Conservation (phyloP, 2,329 filamentous ascomycete genomes). For the Coniochaeta ligniaria region DNA sequence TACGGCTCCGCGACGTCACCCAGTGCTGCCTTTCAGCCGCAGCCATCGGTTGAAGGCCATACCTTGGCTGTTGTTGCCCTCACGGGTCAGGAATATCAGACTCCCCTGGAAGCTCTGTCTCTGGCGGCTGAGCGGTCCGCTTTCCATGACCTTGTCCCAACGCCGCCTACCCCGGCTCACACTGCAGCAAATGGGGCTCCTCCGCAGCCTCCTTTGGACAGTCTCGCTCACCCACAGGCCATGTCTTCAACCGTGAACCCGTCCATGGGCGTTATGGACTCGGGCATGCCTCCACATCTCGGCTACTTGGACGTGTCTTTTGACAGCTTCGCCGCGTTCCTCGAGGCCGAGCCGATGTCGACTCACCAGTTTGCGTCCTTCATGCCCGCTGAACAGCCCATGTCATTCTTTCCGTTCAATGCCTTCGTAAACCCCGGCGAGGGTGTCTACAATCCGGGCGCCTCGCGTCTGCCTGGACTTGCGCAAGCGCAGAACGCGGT, state of each 20-base stretch:
- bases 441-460: background rate
- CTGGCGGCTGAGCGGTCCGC: constrained; percentile 3
- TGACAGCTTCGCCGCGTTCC: constrained; percentile 5
- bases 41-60: background rate
- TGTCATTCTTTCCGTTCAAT: constrained; percentile 3
- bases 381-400: background rate
- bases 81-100: background rate
- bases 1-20: background rate
- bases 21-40: background rate
- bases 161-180: background rate
- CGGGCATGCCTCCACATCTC: background rate
- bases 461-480: background rate
- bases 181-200: background rate
- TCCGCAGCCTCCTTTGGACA: background rate
- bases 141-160: background rate
- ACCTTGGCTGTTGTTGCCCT: background rate
- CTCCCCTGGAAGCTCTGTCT: background rate
- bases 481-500: background rate
- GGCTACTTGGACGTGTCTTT: constrained; percentile 3
- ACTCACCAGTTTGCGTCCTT: constrained; percentile 2
- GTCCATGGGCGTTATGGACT: background rate
- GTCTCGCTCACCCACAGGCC: background rate
- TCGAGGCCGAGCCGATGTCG: constrained; percentile 3
- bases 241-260: background rate
- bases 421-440: background rate